Conservation (phyloP, 2,329 filamentous ascomycete species). For the Macrophomina tecta region DNA sequence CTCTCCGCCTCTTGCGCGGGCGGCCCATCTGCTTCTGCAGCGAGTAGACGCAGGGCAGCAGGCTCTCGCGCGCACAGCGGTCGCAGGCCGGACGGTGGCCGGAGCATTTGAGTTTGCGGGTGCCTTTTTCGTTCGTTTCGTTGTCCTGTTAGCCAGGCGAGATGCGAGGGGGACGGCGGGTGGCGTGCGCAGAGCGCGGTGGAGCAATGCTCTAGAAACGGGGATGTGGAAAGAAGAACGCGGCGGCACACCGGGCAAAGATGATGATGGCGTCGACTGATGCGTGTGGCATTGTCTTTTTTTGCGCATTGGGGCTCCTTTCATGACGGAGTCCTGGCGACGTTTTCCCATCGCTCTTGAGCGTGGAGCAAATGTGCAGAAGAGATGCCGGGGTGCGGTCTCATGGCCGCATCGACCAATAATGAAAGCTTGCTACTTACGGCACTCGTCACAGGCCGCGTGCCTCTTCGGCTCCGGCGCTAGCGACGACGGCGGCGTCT, state of each 20-base stretch:
- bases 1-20: conserved; percentile 51
- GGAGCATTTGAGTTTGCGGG: conserved; percentile 57
- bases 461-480: conserved; percentile 35
- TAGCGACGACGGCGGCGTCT: neutral
- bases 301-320: too few relatives aligned
- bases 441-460: conserved; percentile 51
- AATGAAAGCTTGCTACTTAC: conserved; percentile 35
- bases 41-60: conserved; percentile 53
- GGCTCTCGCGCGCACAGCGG: conserved; percentile 49
- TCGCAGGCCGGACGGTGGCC: conserved; percentile 50
- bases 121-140: conserved; percentile 39
- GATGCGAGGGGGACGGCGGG: too few relatives aligned
- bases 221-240: neutral
- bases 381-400: too few relatives aligned
- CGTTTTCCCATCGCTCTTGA: too few relatives aligned
- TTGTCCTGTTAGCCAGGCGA: neutral
- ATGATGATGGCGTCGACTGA: too few relatives aligned
- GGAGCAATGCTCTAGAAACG: neutral
- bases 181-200: too few relatives aligned
- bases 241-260: too few relatives aligned
- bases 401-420: neutral
- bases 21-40: conserved; percentile 57
- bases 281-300: too few relatives aligned
- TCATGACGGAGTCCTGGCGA: too few relatives aligned
- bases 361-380: neutral